These are phyloP conservation scores for Oryza meyeriana DNA, from an alignment of 176 grass and related monocot species.

Conservation along the genomic window DNA sequence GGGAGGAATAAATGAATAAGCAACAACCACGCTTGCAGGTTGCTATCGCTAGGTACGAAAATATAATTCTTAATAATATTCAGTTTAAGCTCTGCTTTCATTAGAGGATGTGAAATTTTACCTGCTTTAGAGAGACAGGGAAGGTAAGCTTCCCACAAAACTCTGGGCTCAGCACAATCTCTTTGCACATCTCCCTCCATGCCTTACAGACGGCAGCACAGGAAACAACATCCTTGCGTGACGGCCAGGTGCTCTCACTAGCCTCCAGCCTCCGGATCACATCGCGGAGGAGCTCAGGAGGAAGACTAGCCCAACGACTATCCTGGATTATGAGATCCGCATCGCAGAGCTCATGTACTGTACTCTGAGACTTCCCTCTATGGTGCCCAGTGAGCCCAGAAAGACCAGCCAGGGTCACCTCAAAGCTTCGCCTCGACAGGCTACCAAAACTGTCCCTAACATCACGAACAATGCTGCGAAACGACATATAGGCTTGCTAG, in stretches of 20 bases:
- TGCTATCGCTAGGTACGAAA: neutral
- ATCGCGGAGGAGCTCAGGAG: slow-evolving; percentile 83
- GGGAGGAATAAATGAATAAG: neutral
- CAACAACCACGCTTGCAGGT: neutral
- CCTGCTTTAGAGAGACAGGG: slow-evolving; percentile 93
- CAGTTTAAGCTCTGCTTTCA: neutral
- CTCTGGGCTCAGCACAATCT: slow-evolving; percentile 84
- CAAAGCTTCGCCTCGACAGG: slow-evolving; percentile 85
- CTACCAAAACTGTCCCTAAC: slow-evolving; percentile 83
- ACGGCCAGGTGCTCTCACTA: slow-evolving; percentile 84
- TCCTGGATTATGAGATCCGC: slow-evolving; percentile 59
- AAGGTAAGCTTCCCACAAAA: slow-evolving; percentile 91
- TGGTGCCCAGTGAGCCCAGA: slow-evolving; percentile 52
- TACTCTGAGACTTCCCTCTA: slow-evolving; percentile 59
- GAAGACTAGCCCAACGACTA: slow-evolving; percentile 75
- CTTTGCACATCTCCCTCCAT: slow-evolving; percentile 94
- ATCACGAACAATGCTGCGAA: slow-evolving; percentile 87
- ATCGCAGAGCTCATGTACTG: slow-evolving; percentile 66
- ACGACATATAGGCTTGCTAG: slow-evolving; percentile 58
- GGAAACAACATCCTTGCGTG: slow-evolving; percentile 73
- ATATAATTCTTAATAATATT: neutral
- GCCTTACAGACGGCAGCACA: slow-evolving; percentile 86
- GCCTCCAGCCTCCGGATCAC: slow-evolving; percentile 82
- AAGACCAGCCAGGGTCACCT: slow-evolving; percentile 70
- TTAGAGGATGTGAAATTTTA: slow-evolving; percentile 15